These are phyloP conservation scores for Magnolia changhungtana DNA, from an alignment of 164 flowering plant genomes.

Conservation along the genomic window DNA sequence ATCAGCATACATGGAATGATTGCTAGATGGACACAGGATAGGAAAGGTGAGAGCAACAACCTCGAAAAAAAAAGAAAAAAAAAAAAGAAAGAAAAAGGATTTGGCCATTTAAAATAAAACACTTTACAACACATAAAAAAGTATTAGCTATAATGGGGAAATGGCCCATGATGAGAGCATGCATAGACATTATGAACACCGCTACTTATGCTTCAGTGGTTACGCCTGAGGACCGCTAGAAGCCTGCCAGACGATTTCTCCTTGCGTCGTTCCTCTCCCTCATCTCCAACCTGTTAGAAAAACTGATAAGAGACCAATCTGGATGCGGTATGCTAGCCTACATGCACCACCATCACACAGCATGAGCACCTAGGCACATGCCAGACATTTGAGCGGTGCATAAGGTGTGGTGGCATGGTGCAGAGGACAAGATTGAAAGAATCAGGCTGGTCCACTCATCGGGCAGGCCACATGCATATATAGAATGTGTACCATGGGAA, in stretches of 20 bases:
- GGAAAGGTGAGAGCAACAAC: background rate
- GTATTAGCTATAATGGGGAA: background rate
- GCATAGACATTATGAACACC: conserved; percentile 12
- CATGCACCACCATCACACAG: background rate
- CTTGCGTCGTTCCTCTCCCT: conserved; percentile 38
- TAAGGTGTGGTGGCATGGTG: no score
- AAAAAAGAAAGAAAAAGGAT: background rate
- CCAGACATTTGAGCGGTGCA: no score
- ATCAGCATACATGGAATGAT: background rate
- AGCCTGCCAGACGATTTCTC: conserved; percentile 46
- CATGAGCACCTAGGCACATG: no score
- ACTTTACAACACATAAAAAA: background rate
- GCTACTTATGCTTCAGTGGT: conserved; percentile 28
- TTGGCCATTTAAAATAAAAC: background rate
- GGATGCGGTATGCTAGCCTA: background rate
- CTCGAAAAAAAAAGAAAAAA: background rate
- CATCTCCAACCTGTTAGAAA: conserved; percentile 43
- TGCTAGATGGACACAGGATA: background rate
- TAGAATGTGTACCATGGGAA: no score
- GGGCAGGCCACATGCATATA: no score
- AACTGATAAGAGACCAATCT: background rate
- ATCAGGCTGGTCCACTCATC: no score
- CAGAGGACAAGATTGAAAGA: no score
- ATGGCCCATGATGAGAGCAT: conserved; percentile 1
- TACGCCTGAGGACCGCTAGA: conserved; percentile 43